Base-by-base conservation (phyloP, 306 rosid species). In the Betula pendula region DNA sequence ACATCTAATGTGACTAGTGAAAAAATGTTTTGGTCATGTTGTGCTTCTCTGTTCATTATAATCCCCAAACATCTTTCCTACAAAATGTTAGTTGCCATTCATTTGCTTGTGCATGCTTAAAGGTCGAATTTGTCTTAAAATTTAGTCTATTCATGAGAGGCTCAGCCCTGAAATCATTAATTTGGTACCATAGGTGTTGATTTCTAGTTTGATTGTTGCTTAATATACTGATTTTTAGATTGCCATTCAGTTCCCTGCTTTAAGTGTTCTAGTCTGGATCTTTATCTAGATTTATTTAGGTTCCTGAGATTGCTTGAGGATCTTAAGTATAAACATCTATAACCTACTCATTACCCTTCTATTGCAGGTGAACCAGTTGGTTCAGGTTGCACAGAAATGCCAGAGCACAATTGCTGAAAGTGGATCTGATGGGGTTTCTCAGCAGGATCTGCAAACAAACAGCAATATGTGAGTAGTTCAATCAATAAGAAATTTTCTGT, bases 341-440 rank as follows among this genome's bases (percentile, higher is more conserved):
- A 16, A 45, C 53, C 35, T 44, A 17, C 55, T 31, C 42, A 29
- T 40, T 16, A 4, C 68, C 8, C 24, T 63, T 59, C 25, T 80
- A 60, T 72, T 86, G 53, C 90, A 96, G 99, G 99, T 96, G 52
- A 86, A 85, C 81, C 99, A 96, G 70, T 79, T 96, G 84, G 89
- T 92, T 80, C 98, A 91, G 81, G 97, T 93, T 65, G 96, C 98
- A 52, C 94, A 91, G 84, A 96, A 90, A 78, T 92, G 98, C 82
- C 99, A 93, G 79, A 91, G 84, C 77, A 87, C 90, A 53, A 85
- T 96, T 67, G 81, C 96, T 78, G 98, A 96, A 86, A 86, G 96
- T 83, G 99, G 99, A 69, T 74, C 92, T 24, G 98, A 93, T 49
- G 96, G 97, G 73, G 81, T 91, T 80, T 92, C 99, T 82, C 97